phyloP scores from a whole-genome alignment of 2,329 filamentous ascomycete genomes.

The Rutstroemia sp. region DNA sequence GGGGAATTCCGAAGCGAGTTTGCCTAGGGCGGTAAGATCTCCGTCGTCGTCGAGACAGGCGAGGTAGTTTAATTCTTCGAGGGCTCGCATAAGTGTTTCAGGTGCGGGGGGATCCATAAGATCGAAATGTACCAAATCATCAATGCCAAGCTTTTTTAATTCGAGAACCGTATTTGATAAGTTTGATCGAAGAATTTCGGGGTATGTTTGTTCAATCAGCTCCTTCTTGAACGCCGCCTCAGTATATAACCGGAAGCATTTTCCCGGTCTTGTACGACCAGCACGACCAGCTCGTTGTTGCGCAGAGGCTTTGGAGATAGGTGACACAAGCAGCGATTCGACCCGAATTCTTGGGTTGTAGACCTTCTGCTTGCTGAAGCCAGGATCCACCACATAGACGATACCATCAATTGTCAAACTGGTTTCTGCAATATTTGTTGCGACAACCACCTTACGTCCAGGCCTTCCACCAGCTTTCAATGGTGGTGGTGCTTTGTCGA shows the following conservation, averaged over 20 bases:
- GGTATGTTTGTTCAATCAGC: constrained; percentile 93
- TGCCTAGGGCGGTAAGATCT: constrained; percentile 78
- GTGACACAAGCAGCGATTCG: constrained; percentile 93
- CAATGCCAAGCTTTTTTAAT: constrained; percentile 91
- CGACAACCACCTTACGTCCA: constrained; percentile 89
- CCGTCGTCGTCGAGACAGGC: constrained; percentile 96
- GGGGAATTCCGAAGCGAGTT: constrained; percentile 88
- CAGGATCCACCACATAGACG: constrained; percentile 97
- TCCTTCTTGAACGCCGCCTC: constrained; percentile 96
- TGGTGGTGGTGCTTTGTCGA: constrained; percentile 76
- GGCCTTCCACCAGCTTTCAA: constrained; percentile 69
- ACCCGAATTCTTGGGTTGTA: constrained; percentile 97
- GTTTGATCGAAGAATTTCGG: constrained; percentile 92
- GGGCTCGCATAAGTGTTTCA: constrained; percentile 94
- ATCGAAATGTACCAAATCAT: constrained; percentile 96
- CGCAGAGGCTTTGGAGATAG: constrained; percentile 95
- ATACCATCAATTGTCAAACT: constrained; percentile 97
- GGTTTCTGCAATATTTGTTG: constrained; percentile 97
- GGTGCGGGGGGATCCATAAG: constrained; percentile 97
- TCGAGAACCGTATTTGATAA: constrained; percentile 91
- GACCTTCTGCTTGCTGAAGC: constrained; percentile 98
- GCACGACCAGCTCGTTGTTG: constrained; percentile 98
- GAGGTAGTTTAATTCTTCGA: constrained; percentile 96
- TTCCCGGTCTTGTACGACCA: constrained; percentile 95
- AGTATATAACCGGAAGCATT: constrained; percentile 96